Evolutionary conservation across 164 flowering plant genomes (phyloP).

Genomic region (Umbellularia californica): DNA sequence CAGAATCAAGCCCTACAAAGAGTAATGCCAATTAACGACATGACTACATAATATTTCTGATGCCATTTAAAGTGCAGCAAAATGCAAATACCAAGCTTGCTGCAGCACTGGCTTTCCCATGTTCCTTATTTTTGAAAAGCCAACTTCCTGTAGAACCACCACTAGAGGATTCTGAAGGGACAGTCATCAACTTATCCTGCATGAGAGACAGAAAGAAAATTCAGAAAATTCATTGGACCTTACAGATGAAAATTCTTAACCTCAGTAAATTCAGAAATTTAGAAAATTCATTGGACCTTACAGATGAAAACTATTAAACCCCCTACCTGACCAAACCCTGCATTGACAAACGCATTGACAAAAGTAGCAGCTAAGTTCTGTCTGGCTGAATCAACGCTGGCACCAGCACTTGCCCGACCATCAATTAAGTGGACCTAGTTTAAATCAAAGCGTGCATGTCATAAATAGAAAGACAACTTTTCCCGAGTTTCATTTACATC

Average conservation of each 20-base stretch:
- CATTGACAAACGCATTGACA: slow-evolving; percentile 99
- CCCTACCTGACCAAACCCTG: slow-evolving; percentile 94
- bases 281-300: background rate
- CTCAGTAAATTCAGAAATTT: background rate
- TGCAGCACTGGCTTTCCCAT: slow-evolving; percentile 99
- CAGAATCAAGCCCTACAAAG: slow-evolving; percentile 80
- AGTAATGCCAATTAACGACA: slow-evolving; percentile 4
- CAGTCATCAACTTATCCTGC: slow-evolving; percentile 97
- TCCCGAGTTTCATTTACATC: background rate
- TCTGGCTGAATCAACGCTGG: slow-evolving; percentile 95
- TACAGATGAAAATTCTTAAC: background rate
- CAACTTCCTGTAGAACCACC: slow-evolving; percentile 77
- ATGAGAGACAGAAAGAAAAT: background rate
- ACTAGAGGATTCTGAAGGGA: slow-evolving; percentile 65
- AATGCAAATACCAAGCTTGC: slow-evolving; percentile 75
- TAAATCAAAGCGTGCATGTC: background rate
- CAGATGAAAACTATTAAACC: background rate
- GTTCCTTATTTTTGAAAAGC: slow-evolving; percentile 98
- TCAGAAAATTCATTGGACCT: background rate
- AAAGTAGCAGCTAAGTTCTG: slow-evolving; percentile 97
- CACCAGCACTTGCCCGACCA: slow-evolving; percentile 94
- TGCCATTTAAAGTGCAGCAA: background rate
- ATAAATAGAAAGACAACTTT: background rate
- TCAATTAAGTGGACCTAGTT: slow-evolving; percentile 90
- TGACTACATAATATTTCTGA: background rate